phyloP scores from a whole-genome alignment of 805 yeast species.

The Candida mattraensis region DNA sequence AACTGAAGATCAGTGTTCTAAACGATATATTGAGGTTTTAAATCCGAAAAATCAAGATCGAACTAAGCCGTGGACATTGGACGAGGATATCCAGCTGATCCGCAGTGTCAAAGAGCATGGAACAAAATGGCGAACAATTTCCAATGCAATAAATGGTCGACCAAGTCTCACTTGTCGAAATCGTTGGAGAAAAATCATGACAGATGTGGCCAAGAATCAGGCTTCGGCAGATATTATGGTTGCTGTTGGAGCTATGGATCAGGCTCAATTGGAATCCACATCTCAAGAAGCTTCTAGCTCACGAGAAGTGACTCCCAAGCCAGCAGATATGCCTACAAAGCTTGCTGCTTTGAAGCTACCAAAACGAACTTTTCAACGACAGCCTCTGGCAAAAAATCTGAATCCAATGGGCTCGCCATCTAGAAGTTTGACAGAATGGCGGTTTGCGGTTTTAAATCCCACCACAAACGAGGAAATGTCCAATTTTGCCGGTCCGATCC shows the following conservation, averaged over 20 bases:
- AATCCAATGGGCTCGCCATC: constrained; percentile 23
- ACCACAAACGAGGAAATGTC: constrained; percentile 44
- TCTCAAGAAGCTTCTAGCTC: constrained; percentile 2
- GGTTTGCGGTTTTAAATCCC: constrained; percentile 50
- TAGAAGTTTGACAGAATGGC: constrained; percentile 55
- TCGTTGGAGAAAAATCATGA: constrained; percentile 85
- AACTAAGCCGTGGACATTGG: constrained; percentile 73
- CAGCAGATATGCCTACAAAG: background rate
- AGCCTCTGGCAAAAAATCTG: constrained; percentile 16
- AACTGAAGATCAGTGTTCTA: constrained; percentile 94
- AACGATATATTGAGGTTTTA: constrained; percentile 82
- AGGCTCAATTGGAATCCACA: too few relatives aligned
- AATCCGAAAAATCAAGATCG: constrained; percentile 80
- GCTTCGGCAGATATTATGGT: constrained; percentile 54
- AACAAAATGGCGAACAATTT: constrained; percentile 85
- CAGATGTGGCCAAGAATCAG: constrained; percentile 67
- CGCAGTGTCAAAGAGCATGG: constrained; percentile 69
- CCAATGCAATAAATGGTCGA: constrained; percentile 68
- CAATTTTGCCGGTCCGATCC: constrained; percentile 47
- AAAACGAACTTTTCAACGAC: constrained; percentile 16
- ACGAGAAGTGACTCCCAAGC: background rate
- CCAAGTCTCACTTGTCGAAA: constrained; percentile 90
- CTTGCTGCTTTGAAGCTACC: constrained; percentile 1
- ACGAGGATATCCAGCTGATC: constrained; percentile 74
- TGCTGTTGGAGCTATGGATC: constrained; percentile 51